Conservation (phyloP, 176 grass and related monocot genomes). For the Panicum miliaceum region DNA sequence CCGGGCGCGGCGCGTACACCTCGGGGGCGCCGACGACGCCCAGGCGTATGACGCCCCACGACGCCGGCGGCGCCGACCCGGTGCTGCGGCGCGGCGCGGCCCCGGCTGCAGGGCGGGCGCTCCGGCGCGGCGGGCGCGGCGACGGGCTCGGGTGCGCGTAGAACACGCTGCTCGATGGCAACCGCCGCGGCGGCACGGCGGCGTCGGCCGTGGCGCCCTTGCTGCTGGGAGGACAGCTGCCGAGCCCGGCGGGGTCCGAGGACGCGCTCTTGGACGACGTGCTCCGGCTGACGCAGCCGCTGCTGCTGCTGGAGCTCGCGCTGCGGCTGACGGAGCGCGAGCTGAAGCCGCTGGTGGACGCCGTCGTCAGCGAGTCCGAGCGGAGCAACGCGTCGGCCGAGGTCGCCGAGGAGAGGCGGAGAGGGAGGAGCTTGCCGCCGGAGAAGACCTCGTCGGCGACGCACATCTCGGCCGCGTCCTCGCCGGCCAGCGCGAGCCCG, state of each 20-base stretch:
- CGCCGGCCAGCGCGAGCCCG: conserved; percentile 13
- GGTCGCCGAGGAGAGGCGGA: conserved; percentile 38
- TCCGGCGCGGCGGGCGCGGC: conserved; percentile 26
- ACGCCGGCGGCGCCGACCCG: conserved; percentile 34
- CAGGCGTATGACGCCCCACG: conserved; percentile 57
- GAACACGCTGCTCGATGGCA: conserved; percentile 39
- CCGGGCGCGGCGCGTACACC: conserved; percentile 24
- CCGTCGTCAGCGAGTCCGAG: conserved; percentile 42
- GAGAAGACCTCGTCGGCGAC: conserved; percentile 70
- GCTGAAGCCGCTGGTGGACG: conserved; percentile 26
- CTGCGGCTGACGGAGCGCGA: conserved; percentile 49
- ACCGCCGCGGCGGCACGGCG: conserved; percentile 10
- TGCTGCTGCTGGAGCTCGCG: conserved; percentile 48
- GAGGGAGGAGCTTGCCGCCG: conserved; percentile 57
- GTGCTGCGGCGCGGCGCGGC: conserved; percentile 28
- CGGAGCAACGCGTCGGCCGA: conserved; percentile 22
- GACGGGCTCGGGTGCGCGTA: conserved; percentile 62
- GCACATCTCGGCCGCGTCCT: conserved; percentile 46
- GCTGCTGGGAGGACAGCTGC: neutral
- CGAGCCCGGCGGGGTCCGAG: neutral
- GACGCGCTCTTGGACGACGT: conserved; percentile 45
- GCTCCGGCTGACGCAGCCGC: conserved; percentile 44
- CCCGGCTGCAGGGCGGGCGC: neutral
- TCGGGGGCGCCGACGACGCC: conserved; percentile 61
- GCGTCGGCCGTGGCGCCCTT: neutral